phyloP scores from a whole-genome alignment of 176 grass and related monocot genomes.

The Puya raimondii region DNA sequence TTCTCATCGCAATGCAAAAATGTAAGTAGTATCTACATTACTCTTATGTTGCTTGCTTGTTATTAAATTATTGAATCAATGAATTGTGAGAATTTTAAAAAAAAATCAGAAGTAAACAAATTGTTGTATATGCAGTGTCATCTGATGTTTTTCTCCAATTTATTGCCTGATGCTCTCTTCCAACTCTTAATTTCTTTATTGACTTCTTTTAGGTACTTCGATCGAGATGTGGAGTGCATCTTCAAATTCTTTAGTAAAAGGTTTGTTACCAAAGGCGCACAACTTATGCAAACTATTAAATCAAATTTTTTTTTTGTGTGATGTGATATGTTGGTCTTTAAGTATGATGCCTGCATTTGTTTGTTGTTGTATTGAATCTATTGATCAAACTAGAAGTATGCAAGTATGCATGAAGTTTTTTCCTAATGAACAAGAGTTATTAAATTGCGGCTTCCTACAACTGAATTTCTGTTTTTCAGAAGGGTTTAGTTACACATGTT shows the following conservation, averaged over 20 bases:
- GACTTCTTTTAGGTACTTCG: conserved; percentile 67
- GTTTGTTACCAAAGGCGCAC: conserved; percentile 30
- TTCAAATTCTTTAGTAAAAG: conserved; percentile 95
- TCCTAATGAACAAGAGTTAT: background rate
- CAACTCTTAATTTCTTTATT: conserved; percentile 7
- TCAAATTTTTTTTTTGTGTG: background rate
- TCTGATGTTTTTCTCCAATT: background rate
- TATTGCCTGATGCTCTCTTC: background rate
- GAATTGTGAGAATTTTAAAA: background rate
- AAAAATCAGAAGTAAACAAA: no score
- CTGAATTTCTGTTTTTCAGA: no score
- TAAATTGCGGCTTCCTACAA: no score
- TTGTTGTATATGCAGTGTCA: no score
- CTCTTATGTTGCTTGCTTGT: background rate
- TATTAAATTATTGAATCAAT: background rate
- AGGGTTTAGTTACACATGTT: no score
- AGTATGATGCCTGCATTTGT: background rate
- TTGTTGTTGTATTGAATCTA: background rate
- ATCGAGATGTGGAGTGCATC: conserved; percentile 83
- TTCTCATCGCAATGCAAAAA: conserved; percentile 86
- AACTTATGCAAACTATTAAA: conserved; percentile 2
- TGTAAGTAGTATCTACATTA: conserved; percentile 33
- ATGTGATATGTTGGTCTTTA: background rate
- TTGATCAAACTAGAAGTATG: no score
- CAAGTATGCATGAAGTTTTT: background rate